Evolutionary conservation across 352 stramenopile species (phyloP).

Genomic region (Phytophthora nicotianae): DNA sequence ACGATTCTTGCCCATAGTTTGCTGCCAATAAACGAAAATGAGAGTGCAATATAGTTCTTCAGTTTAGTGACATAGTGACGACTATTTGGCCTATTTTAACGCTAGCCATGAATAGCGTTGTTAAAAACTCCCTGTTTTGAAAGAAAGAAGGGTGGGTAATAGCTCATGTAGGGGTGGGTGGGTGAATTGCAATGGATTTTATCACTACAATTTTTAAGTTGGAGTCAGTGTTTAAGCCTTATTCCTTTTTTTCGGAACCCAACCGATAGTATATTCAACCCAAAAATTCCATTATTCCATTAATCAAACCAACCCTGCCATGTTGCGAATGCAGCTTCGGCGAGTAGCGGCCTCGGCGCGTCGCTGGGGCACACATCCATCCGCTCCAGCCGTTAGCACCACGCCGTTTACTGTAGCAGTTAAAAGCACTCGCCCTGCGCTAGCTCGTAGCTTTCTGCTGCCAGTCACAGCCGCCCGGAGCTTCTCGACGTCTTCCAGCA

Average conservation of each 20-base stretch:
- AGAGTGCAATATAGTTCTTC: not conserved
- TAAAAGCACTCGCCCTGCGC: not conserved
- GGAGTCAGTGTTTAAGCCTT: too few species aligned
- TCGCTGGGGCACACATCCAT: slow-evolving; percentile 7
- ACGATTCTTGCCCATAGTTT: slow-evolving; percentile 91
- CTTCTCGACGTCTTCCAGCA: slow-evolving; percentile 23
- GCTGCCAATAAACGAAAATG: not conserved
- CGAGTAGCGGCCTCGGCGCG: slow-evolving; percentile 21
- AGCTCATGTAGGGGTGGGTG: too few species aligned
- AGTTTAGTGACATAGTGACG: slow-evolving; percentile 23
- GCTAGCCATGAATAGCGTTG: too few species aligned
- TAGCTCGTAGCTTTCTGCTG: slow-evolving; percentile 5
- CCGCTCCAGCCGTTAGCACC: not conserved
- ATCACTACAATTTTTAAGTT: too few species aligned
- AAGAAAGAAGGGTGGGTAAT: too few species aligned
- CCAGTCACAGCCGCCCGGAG: slow-evolving; percentile 5
- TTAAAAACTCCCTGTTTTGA: too few species aligned
- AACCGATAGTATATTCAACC: too few species aligned
- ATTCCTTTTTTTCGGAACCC: too few species aligned
- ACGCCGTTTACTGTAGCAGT: not conserved
- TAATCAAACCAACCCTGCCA: slow-evolving; percentile 6
- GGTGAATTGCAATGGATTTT: too few species aligned
- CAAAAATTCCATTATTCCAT: too few species aligned
- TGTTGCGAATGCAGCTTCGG: slow-evolving; percentile 21
- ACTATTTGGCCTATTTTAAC: slow-evolving; percentile 8